Conservation (phyloP, 805 yeast species). For the Candida jianshihensis region DNA sequence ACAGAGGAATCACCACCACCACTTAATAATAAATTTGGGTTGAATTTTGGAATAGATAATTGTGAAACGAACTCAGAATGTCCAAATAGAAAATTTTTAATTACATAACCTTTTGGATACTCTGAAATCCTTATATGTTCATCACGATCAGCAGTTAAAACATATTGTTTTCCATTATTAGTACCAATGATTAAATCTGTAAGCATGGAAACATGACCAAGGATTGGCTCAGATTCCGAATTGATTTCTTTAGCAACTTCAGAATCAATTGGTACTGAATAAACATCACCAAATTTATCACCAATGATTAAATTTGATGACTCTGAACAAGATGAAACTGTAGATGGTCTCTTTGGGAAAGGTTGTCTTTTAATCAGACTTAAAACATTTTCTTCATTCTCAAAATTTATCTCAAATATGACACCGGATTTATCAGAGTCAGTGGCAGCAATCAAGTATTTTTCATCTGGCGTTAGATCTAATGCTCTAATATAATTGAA, state of each 20-base stretch:
- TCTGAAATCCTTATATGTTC: slow-evolving; percentile 86
- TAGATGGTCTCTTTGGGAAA: slow-evolving; percentile 90
- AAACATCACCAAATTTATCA: slow-evolving; percentile 96
- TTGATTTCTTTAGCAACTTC: slow-evolving; percentile 27
- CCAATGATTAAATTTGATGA: slow-evolving; percentile 62
- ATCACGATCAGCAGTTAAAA: slow-evolving; percentile 87
- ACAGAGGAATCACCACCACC: slow-evolving; percentile 89
- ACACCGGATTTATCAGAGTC: slow-evolving; percentile 80
- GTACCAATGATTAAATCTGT: slow-evolving; percentile 56
- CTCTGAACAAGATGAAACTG: slow-evolving; percentile 62
- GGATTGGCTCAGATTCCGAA: slow-evolving; percentile 55
- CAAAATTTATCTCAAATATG: slow-evolving; percentile 38
- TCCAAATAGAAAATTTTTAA: slow-evolving; percentile 81
- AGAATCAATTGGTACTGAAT: slow-evolving; percentile 42
- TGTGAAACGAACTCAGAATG: slow-evolving; percentile 78
- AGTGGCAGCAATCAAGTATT: slow-evolving; percentile 58
- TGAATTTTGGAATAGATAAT: slow-evolving; percentile 48
- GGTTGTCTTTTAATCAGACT: slow-evolving; percentile 58
- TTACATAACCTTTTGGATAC: slow-evolving; percentile 70
- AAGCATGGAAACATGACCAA: slow-evolving; percentile 97
- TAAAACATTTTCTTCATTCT: slow-evolving; percentile 34
- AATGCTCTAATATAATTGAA: slow-evolving; percentile 65
- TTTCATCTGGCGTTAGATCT: slow-evolving; percentile 44
- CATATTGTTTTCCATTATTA: slow-evolving; percentile 37
- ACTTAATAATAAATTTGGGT: slow-evolving; percentile 49